phyloP scores from a whole-genome alignment of 768 basidiomycete genomes.

The Podaxis mareebaensis region DNA sequence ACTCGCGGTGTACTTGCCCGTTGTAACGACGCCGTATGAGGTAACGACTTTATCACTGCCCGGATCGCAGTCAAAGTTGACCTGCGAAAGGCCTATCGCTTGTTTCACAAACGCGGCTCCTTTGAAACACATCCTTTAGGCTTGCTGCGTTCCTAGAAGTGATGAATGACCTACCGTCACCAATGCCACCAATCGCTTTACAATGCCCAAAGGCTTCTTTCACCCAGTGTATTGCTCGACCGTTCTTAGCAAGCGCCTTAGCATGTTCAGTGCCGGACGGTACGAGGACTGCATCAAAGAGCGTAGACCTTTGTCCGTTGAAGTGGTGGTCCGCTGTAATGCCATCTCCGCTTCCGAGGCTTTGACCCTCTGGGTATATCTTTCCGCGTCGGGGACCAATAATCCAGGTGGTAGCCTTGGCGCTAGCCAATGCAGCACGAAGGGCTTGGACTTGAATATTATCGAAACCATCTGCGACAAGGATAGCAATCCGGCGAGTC shows the following conservation, averaged over 20 bases:
- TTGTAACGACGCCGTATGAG: conserved; percentile 66
- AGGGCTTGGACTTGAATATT: conserved; percentile 57
- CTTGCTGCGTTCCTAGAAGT: neutral
- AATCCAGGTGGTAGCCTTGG: conserved; percentile 59
- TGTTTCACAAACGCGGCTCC: conserved; percentile 50
- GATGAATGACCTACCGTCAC: conserved; percentile 48
- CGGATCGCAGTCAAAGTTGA: conserved; percentile 38
- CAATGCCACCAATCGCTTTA: conserved; percentile 79
- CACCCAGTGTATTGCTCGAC: conserved; percentile 78
- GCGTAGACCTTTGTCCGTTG: conserved; percentile 77
- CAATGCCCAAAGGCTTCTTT: conserved; percentile 86
- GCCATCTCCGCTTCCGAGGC: conserved; percentile 27
- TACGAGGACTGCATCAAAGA: conserved; percentile 83
- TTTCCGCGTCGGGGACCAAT: conserved; percentile 70
- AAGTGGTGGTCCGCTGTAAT: conserved; percentile 67
- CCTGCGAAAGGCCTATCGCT: conserved; percentile 45
- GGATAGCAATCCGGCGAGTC: conserved; percentile 73
- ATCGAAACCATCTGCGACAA: conserved; percentile 77
- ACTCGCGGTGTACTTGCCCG: conserved; percentile 46
- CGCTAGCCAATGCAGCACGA: conserved; percentile 49
- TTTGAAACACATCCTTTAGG: conserved; percentile 22
- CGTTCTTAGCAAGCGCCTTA: conserved; percentile 57
- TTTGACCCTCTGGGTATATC: conserved; percentile 34
- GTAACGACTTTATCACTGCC: conserved; percentile 44
- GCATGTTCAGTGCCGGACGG: conserved; percentile 67